Evolutionary conservation across 768 basidiomycete genomes (phyloP).

Genomic region (Lactarius evosmus): DNA sequence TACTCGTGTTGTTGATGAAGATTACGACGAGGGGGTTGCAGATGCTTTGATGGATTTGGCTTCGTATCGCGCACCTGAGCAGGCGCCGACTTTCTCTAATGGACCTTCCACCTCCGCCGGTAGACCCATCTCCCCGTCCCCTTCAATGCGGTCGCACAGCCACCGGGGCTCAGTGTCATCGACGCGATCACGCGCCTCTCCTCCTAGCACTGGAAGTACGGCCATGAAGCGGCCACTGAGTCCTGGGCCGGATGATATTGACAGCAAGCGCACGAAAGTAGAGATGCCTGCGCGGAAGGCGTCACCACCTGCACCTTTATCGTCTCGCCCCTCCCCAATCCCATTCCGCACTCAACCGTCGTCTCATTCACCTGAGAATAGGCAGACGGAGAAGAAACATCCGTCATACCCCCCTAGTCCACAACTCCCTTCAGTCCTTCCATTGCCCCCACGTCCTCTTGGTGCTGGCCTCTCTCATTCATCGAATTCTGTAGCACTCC

Average conservation of each 20-base stretch:
- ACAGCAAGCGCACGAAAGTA: constrained; percentile 61
- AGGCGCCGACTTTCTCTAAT: constrained; percentile 26
- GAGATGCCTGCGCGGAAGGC: constrained; percentile 50
- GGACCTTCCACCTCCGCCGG: constrained; percentile 19
- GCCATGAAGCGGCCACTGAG: constrained; percentile 68
- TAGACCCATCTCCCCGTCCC: constrained; percentile 35
- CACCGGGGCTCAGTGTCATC: constrained; percentile 71
- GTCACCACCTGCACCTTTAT: constrained; percentile 46
- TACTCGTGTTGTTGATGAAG: constrained; percentile 76
- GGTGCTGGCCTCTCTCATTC: constrained; percentile 49
- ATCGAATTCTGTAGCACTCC: constrained; percentile 50
- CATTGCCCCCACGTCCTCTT: constrained; percentile 72
- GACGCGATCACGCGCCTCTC: constrained; percentile 59
- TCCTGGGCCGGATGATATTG: constrained; percentile 54
- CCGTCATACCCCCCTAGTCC: constrained; percentile 45
- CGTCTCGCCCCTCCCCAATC: constrained; percentile 63
- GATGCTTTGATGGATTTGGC: constrained; percentile 75
- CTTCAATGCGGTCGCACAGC: constrained; percentile 43
- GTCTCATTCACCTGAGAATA: constrained; percentile 58
- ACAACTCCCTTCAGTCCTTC: constrained; percentile 56
- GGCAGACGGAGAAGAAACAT: constrained; percentile 41
- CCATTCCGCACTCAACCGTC: constrained; percentile 73
- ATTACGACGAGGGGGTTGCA: constrained; percentile 91
- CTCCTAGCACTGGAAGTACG: constrained; percentile 36
- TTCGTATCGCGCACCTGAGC: constrained; percentile 30